Conservation (phyloP, 1,284 basidiomycete genomes). For the Fomes fomentarius region DNA sequence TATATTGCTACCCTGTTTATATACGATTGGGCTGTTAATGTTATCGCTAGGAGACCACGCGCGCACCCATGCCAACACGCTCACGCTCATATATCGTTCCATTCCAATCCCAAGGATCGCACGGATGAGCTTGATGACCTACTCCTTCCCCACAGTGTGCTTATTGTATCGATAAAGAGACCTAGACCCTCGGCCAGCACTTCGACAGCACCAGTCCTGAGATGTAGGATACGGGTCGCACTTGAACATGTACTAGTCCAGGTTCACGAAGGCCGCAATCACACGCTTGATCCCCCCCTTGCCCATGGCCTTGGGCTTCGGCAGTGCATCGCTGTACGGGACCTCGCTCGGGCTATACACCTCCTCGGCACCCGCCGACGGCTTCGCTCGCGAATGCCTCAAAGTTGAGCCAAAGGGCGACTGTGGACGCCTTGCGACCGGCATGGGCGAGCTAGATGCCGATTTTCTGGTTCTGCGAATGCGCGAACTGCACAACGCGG, state of each 20-base stretch:
- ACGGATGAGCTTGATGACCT: constrained; percentile 93
- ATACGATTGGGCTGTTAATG: too few species aligned
- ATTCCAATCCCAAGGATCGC: constrained; percentile 77
- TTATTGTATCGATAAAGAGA: constrained; percentile 87
- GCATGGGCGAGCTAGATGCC: constrained; percentile 82
- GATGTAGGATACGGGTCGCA: constrained; percentile 36
- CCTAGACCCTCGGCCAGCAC: too few species aligned
- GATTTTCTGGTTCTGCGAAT: constrained; percentile 63
- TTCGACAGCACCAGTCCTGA: background rate
- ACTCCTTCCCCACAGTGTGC: constrained; percentile 87
- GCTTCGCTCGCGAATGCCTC: constrained; percentile 39
- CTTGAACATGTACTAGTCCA: constrained; percentile 93
- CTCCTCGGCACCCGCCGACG: constrained; percentile 63
- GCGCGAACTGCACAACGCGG: constrained; percentile 68
- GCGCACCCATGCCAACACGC: too few species aligned
- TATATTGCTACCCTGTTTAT: too few species aligned
- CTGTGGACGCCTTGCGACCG: constrained; percentile 72
- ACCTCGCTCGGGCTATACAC: constrained; percentile 64
- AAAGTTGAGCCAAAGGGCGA: constrained; percentile 61
- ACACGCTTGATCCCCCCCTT: constrained; percentile 57
- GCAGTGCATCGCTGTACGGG: constrained; percentile 32
- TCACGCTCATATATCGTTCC: too few species aligned
- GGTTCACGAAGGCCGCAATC: constrained; percentile 61
- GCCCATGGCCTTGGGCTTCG: constrained; percentile 55
- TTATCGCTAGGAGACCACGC: too few species aligned